Percentiles rank a stretch among this genome's conserved stretches.
Evolutionary conservation across 2,329 filamentous ascomycete species (phyloP).

Genomic region (Graphium sp.): DNA sequence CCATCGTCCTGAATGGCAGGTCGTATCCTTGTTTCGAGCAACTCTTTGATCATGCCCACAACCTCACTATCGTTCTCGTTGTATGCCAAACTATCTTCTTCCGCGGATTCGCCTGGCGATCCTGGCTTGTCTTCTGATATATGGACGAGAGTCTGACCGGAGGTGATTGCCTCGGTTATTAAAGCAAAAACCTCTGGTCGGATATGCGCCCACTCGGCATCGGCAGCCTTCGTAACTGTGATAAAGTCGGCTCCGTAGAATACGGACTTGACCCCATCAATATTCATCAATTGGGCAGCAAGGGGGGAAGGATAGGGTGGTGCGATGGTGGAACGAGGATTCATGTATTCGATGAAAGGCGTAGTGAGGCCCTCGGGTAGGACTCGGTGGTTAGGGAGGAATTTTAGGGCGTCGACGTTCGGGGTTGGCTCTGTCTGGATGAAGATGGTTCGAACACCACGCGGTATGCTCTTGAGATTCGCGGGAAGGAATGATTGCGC

Average conservation of each 20-base stretch:
- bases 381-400: constrained; percentile 77
- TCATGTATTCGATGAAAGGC: constrained; percentile 82
- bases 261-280: constrained; percentile 86
- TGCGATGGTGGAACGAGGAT: constrained; percentile 71
- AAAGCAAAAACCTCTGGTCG: constrained; percentile 90
- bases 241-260: constrained; percentile 96
- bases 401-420: constrained; percentile 92
- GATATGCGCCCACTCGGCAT: constrained; percentile 85
- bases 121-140: constrained; percentile 44
- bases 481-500: constrained; percentile 6
- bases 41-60: constrained; percentile 95
- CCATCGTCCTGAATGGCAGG: constrained; percentile 96
- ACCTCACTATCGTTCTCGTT: constrained; percentile 88
- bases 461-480: no score
- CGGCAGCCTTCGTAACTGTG: constrained; percentile 79
- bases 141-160: constrained; percentile 67
- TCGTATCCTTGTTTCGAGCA: constrained; percentile 85
- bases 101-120: constrained; percentile 19
- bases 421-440: constrained; percentile 94
- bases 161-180: constrained; percentile 83
- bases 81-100: constrained; percentile 61
- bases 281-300: constrained; percentile 76
- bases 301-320: constrained; percentile 84
- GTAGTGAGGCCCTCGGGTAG: constrained; percentile 58
- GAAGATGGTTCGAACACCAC: constrained; percentile 61